These are phyloP conservation scores for Tolypocladium capitatum DNA, from an alignment of 2,329 filamentous ascomycete genomes.

Conservation along the genomic window DNA sequence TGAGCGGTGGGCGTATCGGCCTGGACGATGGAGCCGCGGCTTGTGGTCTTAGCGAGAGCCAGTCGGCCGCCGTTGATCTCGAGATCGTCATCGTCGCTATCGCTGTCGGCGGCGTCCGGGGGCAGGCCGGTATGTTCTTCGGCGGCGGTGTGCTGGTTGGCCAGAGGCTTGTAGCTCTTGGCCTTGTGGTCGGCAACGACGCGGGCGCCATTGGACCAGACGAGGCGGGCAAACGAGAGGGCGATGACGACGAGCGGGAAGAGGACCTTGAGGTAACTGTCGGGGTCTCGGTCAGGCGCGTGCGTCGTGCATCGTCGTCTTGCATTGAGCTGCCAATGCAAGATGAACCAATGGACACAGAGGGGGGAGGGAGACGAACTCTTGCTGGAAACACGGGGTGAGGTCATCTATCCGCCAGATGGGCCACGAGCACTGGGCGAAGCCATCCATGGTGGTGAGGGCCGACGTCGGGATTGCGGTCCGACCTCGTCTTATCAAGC, in stretches of 20 bases:
- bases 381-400: slow-evolving; percentile 47
- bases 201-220: slow-evolving; percentile 41
- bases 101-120: slow-evolving; percentile 31
- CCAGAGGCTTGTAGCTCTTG: slow-evolving; percentile 44
- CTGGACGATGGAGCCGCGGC: slow-evolving; percentile 52
- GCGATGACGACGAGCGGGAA: slow-evolving; percentile 61
- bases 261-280: slow-evolving; percentile 46
- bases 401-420: slow-evolving; percentile 54
- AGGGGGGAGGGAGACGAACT: slow-evolving; percentile 38
- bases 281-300: neutral
- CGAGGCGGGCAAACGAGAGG: slow-evolving; percentile 56
- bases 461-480: slow-evolving; percentile 1
- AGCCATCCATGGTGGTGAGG: slow-evolving; percentile 26
- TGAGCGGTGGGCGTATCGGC: slow-evolving; percentile 67
- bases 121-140: slow-evolving; percentile 39
- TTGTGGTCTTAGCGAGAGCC: slow-evolving; percentile 45
- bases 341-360: neutral
- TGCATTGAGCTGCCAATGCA: slow-evolving; percentile 2
- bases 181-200: slow-evolving; percentile 34
- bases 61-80: slow-evolving; percentile 45
- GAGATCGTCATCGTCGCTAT: slow-evolving; percentile 44
- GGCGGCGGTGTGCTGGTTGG: slow-evolving; percentile 25
- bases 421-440: slow-evolving; percentile 42
- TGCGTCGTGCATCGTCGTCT: neutral
- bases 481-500: neutral